Evolutionary conservation across 169 alveolate genomes (phyloP).

Genomic region (Miamiensis avidus): DNA sequence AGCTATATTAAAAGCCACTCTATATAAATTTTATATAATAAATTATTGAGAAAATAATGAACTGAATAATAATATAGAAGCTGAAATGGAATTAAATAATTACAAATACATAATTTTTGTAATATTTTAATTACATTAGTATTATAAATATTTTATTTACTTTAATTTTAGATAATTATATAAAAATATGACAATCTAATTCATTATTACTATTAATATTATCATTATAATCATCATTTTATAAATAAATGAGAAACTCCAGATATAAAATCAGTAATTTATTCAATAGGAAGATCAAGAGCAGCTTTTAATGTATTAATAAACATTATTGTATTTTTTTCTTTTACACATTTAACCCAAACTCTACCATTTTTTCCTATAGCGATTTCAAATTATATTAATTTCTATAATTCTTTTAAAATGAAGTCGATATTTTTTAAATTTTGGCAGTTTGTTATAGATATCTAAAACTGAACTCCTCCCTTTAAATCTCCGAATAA

Average conservation of each 20-base stretch:
- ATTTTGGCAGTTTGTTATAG: not conserved
- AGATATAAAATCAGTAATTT: not conserved
- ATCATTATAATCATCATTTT: not conserved
- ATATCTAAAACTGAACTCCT: constrained; percentile 9
- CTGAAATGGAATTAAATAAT: no score
- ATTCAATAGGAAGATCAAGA: not conserved
- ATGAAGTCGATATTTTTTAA: not conserved
- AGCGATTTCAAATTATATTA: constrained; percentile 18
- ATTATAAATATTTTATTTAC: no score
- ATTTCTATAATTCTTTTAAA: constrained; percentile 2
- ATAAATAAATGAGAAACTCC: not conserved
- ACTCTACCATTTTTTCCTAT: constrained; percentile 37
- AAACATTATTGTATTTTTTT: not conserved
- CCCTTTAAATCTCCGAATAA: constrained; percentile 32
- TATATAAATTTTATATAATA: no score
- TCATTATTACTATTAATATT: no score
- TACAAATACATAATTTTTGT: no score
- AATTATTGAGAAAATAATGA: no score
- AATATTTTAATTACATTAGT: no score
- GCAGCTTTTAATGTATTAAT: constrained; percentile 5
- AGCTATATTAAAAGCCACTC: no score
- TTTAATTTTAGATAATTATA: no score
- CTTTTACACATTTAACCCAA: constrained; percentile 28
- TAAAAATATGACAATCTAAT: no score
- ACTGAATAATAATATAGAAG: no score